Evolutionary conservation across 768 basidiomycete genomes (phyloP).

Genomic region (Phanerodontia chrysosporium): DNA sequence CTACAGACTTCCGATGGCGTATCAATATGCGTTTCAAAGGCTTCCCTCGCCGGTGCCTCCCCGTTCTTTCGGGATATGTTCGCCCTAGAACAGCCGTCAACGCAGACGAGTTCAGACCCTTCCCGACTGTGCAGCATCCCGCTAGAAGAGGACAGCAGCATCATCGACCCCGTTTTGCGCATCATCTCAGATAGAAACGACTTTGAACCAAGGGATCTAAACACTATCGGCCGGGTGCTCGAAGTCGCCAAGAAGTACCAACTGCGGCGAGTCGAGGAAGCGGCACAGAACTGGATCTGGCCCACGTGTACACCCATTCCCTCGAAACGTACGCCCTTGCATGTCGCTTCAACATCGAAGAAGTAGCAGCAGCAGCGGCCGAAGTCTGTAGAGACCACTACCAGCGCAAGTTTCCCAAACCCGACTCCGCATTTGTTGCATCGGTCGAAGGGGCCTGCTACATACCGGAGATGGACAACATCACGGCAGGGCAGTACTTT

Average conservation of each 20-base stretch:
- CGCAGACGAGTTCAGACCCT: neutral
- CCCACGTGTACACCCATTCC: slow-evolving; percentile 2
- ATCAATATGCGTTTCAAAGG: slow-evolving; percentile 6
- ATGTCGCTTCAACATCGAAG: slow-evolving; percentile 14
- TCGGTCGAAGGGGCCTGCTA: slow-evolving; percentile 6
- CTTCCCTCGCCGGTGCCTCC: slow-evolving; percentile 4
- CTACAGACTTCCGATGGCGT: slow-evolving; percentile 5
- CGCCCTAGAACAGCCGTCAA: slow-evolving; percentile 6
- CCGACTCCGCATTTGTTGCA: neutral
- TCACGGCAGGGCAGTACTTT: slow-evolving; percentile 14
- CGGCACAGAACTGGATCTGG: slow-evolving; percentile 3
- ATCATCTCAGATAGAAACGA: slow-evolving; percentile 17
- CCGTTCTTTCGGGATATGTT: slow-evolving; percentile 13
- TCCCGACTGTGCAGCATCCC: neutral
- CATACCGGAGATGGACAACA: slow-evolving; percentile 13
- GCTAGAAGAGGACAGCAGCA: slow-evolving; percentile 11
- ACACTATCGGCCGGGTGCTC: slow-evolving; percentile 14
- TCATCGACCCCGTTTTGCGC: slow-evolving; percentile 17
- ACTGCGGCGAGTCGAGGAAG: slow-evolving; percentile 12
- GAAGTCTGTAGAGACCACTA: neutral
- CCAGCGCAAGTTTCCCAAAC: neutral
- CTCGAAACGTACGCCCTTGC: slow-evolving; percentile 16
- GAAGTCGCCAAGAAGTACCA: slow-evolving; percentile 23
- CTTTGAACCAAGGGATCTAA: slow-evolving; percentile 4
- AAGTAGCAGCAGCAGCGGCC: slow-evolving; percentile 15